A percentile compares a stretch with the other conserved stretches of the same genome.
phyloP scores from a whole-genome alignment of 257 asterid species.

The Lantana camara region DNA sequence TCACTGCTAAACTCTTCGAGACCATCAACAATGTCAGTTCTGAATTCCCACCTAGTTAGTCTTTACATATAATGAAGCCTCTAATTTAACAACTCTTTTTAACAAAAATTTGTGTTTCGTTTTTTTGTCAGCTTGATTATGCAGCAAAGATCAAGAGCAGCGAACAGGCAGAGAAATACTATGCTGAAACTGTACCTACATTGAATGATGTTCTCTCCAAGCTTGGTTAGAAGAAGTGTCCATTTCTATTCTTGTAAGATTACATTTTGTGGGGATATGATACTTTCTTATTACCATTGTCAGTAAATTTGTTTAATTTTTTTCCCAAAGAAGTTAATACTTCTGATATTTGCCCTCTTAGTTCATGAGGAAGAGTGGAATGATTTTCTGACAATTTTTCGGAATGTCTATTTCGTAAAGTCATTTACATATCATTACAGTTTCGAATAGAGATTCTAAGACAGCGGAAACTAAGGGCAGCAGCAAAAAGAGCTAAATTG shows the following conservation, averaged over 20 bases:
- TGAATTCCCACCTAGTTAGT: neutral
- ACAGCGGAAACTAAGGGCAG: neutral
- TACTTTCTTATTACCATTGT: neutral
- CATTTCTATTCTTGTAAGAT: neutral
- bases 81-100: too few relatives aligned
- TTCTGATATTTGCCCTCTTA: too few relatives aligned
- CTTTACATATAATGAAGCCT: neutral
- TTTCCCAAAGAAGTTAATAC: neutral
- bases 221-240: constrained; percentile 56
- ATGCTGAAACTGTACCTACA: constrained; percentile 68
- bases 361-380: too few relatives aligned
- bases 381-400: too few relatives aligned
- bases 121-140: constrained; percentile 65
- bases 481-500: too few relatives aligned
- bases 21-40: constrained; percentile 58
- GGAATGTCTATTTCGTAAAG: too few relatives aligned
- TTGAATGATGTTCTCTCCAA: constrained; percentile 73
- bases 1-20: constrained; percentile 64
- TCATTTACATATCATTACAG: neutral
- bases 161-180: constrained; percentile 74
- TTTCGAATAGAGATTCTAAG: neutral
- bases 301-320: neutral
- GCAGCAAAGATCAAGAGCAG: constrained; percentile 89
- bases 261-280: constrained; percentile 4
- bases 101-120: neutral